Base-by-base conservation (phyloP, 2,329 filamentous ascomycete species). In the Colletotrichum sp. region DNA sequence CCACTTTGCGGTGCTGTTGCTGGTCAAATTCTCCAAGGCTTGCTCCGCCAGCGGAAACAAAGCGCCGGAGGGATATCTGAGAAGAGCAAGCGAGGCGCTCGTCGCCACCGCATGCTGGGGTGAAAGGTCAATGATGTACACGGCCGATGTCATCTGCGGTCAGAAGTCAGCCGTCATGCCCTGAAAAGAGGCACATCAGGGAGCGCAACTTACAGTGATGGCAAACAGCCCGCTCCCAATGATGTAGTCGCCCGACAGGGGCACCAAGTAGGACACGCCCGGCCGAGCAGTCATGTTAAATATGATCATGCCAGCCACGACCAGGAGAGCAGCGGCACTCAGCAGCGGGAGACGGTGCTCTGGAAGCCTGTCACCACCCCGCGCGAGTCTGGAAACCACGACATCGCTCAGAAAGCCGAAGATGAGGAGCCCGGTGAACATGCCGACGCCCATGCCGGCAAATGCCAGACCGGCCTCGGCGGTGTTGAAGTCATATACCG, bases 361-460 rank as follows among this genome's bases (percentile, higher is more conserved):
- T 13, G 71, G 60, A 30, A 70, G 36, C 60, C 55, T 66, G 8
- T 76, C 71, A 15, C 66, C 61, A 5, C n/a, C 48, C 8, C 71
- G 48, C 5, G 66, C 55, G 4, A 71, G 32, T n/a, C 61, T 66
- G 22, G 43, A 55, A n/a, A 58, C 62, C 12, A 71, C 56, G 9
- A 70, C 18, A 13, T 76, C 66, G 30, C 71, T 66, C 25, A 75
- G 56, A 13, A 74, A 70, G 6, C 70, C 66, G 52, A 76, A 74
- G 27, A 74, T 55, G 27, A 58, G 34, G 28, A 70, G 66, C 6
- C 71, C 71, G 18, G 52, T 64, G 32, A 70, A 56, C 66, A 76
- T 71, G 5, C 61, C 66, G 7, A 74, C 27, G 10, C 66, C 62
- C 48, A 70, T 62, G 2, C 61, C 71, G 6, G 66, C 43, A 34